These are phyloP conservation scores for Pilatotrama ljubarskyi DNA, from an alignment of 768 basidiomycete genomes.

Conservation along the genomic window DNA sequence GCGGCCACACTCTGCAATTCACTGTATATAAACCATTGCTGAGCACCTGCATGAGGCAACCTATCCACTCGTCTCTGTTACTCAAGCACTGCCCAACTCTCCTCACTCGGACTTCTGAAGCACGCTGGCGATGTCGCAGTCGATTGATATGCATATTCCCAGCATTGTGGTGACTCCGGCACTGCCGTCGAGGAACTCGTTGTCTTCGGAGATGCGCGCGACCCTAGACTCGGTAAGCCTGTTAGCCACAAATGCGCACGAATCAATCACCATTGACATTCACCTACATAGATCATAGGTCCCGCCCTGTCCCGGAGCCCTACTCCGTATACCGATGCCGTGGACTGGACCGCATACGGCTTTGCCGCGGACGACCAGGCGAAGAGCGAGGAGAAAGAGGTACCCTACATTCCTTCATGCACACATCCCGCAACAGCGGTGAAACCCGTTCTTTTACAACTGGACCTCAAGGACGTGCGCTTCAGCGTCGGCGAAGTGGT, in stretches of 20 bases:
- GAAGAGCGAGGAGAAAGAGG: background rate
- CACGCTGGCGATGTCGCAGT: background rate
- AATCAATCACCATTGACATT: background rate
- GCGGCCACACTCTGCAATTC: background rate
- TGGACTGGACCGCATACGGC: background rate
- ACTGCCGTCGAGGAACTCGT: slow-evolving; percentile 17
- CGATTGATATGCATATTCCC: background rate
- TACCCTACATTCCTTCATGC: background rate
- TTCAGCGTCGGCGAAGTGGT: slow-evolving; percentile 10
- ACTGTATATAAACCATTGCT: background rate
- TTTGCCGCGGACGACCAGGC: background rate
- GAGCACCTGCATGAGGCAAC: background rate
- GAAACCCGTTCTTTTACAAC: background rate
- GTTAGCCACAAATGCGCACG: background rate
- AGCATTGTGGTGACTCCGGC: slow-evolving; percentile 18
- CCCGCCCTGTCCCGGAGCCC: background rate
- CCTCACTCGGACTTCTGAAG: background rate
- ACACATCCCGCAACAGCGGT: background rate
- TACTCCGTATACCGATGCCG: background rate
- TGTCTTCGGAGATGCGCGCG: slow-evolving; percentile 16
- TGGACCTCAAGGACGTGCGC: background rate
- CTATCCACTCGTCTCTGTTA: background rate
- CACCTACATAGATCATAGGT: background rate
- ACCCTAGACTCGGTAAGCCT: slow-evolving; percentile 13
- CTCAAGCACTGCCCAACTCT: background rate